Conservation (phyloP, 23 red algal species). For the Cyanidiococcus yangmingshanensis region DNA sequence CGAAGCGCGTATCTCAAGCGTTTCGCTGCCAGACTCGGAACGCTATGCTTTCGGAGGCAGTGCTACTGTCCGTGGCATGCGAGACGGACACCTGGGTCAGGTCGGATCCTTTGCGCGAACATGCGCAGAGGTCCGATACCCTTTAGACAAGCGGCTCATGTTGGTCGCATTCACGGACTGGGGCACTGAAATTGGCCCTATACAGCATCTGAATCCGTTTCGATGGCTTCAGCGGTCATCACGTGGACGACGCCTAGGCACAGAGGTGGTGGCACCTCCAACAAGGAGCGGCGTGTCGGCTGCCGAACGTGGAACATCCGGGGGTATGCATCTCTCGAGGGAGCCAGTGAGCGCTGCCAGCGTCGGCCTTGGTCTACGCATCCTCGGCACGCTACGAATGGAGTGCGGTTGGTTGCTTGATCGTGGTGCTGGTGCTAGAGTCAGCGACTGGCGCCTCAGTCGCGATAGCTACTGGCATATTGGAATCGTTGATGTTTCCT, state of each 20-base stretch:
- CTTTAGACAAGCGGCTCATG: constrained; percentile 28
- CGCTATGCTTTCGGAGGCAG: constrained; percentile 25
- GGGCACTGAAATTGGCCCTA: constrained; percentile 34
- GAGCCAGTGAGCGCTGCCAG: background rate
- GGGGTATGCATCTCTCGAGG: background rate
- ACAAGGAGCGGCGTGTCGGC: background rate
- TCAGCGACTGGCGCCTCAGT: background rate
- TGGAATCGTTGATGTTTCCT: background rate
- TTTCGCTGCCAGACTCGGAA: constrained; percentile 8
- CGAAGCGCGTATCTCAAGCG: background rate
- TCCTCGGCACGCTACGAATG: background rate
- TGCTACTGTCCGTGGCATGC: constrained; percentile 20
- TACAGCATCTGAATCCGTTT: background rate
- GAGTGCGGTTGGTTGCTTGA: constrained; percentile 2
- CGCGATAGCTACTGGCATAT: constrained; percentile 9
- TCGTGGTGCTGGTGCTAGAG: background rate
- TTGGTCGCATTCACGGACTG: constrained; percentile 44
- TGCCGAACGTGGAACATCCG: background rate
- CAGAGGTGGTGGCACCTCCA: background rate
- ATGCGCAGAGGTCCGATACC: background rate
- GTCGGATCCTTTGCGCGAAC: constrained; percentile 4
- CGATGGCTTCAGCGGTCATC: background rate
- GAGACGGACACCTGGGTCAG: background rate
- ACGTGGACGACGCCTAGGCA: background rate
- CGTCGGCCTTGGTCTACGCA: background rate